Evolutionary conservation across 2,329 filamentous ascomycete genomes (phyloP), one percentile per base, ranked within the genome.

Genomic region (Lecanicillium sp.): DNA sequence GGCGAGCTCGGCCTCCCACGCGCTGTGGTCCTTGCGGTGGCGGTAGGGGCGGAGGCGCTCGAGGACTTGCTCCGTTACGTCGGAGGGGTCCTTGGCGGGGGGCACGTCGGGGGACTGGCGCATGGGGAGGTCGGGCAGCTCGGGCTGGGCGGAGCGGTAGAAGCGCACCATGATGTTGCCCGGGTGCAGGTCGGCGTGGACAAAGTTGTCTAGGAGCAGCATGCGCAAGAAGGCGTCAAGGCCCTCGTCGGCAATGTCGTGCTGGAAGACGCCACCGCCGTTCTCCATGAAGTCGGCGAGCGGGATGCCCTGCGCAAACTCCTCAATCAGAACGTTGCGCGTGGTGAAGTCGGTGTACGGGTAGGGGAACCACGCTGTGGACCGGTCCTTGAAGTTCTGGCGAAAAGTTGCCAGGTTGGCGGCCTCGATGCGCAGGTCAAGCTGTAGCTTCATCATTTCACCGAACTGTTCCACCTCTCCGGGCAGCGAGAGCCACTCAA

Each of bases 101-200:
- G 64, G 56, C 38, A 65, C 56, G 4, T 60, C 55, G 17, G 57
- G 40, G 50, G 58, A 10, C 17, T 39, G 55, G 24, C 56, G 58
- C 40, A 59, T 56, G 11, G 65, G 49, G 4, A 58, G 62, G n/a
- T 48, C 45, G 5, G 45, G 43, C 1, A 94, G 70, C 41, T 85
- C 79, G 0, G 91, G 78, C 52, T 84, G 77, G 12, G 83, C 81
- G 0, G 90, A 83, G 59, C 91, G 83, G 67, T 97, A 96, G 71
- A 98, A 98, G 54, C 94, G 89, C 39, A 98, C 91, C 90, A 98
- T 97, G 68, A 98, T 97, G 64, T 98, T 98, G 21, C 93, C 93
- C 0, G 93, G 93, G 62, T 98, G 93, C 24, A 98, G 71, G 62
- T 98, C 93, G 5, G 93, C 91, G 62, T 98, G 93, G 21, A 96